Conservation (phyloP, 75 land plant species). For the Pinus tabuliformis region DNA sequence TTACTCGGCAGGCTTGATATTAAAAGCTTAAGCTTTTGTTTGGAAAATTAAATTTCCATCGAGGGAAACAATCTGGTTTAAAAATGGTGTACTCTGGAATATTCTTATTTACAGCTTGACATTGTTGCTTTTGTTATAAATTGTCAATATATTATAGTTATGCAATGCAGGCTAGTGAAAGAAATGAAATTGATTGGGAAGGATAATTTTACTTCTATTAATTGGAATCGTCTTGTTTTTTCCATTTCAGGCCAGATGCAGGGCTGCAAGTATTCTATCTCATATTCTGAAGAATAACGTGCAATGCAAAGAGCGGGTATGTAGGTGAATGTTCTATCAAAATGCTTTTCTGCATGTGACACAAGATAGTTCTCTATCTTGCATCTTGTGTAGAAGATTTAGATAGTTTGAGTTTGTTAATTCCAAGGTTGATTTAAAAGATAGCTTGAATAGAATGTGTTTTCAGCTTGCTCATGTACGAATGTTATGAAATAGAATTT, state of each 20-base stretch:
- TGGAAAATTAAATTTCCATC: not conserved
- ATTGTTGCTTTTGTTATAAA: not conserved
- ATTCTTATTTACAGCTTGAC: not conserved
- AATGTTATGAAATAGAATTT: too few relatives aligned
- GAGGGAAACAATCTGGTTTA: not conserved
- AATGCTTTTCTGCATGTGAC: not conserved
- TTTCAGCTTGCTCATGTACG: not conserved
- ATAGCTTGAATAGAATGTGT: not conserved
- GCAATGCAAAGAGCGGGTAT: conserved; percentile 92
- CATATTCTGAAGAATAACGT: conserved; percentile 81
- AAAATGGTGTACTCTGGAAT: not conserved
- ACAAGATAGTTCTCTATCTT: not conserved
- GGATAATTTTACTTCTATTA: not conserved
- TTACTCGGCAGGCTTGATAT: too few relatives aligned
- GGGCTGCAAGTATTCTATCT: conserved; percentile 93
- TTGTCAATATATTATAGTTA: not conserved
- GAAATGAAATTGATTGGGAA: not conserved
- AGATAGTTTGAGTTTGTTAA: too few relatives aligned
- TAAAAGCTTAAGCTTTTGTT: too few relatives aligned
- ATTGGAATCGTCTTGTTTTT: not conserved
- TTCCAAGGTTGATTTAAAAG: not conserved
- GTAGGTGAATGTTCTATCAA: conserved; percentile 6
- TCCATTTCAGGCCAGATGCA: conserved; percentile 68
- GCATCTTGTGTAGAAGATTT: too few relatives aligned
- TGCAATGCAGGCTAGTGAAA: not conserved